Percentiles rank a stretch among this genome's conserved stretches.
phyloP scores from a whole-genome alignment of 805 yeast genomes.

The Limtongia smithiae region DNA sequence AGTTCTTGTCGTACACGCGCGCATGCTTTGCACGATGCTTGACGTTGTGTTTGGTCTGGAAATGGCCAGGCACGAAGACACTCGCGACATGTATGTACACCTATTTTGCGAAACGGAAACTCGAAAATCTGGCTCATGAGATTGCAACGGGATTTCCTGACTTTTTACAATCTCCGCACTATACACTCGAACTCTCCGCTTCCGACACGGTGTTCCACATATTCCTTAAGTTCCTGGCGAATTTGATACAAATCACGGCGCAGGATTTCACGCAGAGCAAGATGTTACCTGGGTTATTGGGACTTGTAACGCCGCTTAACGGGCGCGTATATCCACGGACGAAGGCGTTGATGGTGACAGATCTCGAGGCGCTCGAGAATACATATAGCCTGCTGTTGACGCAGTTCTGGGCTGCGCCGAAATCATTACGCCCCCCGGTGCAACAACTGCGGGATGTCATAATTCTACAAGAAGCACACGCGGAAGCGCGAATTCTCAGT shows the following conservation, averaged over 20 bases:
- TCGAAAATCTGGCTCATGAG: slow-evolving; percentile 27
- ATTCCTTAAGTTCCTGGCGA: slow-evolving; percentile 29
- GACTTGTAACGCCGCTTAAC: slow-evolving; percentile 32
- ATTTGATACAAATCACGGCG: slow-evolving; percentile 15
- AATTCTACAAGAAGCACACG: slow-evolving; percentile 28
- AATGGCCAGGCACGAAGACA: slow-evolving; percentile 27
- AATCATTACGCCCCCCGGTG: slow-evolving; percentile 24
- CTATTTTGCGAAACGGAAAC: slow-evolving; percentile 27
- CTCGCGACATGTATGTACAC: slow-evolving; percentile 26
- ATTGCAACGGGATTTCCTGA: slow-evolving; percentile 28
- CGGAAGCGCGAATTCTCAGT: slow-evolving; percentile 31
- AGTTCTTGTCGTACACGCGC: slow-evolving; percentile 19
- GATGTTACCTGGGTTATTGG: slow-evolving; percentile 26
- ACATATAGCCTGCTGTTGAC: slow-evolving; percentile 30
- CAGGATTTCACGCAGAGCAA: slow-evolving; percentile 3
- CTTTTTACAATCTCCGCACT: slow-evolving; percentile 23
- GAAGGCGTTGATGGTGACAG: slow-evolving; percentile 21
- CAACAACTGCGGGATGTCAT: slow-evolving; percentile 31
- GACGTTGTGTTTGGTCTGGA: slow-evolving; percentile 24
- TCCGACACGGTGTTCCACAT: slow-evolving; percentile 31
- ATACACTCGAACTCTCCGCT: slow-evolving; percentile 18
- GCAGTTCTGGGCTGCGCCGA: slow-evolving; percentile 32
- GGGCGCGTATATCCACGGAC: slow-evolving; percentile 29
- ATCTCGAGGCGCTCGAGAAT: slow-evolving; percentile 31
- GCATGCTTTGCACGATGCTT: slow-evolving; percentile 29